Base-by-base conservation (phyloP, 2,329 filamentous ascomycete genomes). In the Trichoderma citrinoviride region DNA sequence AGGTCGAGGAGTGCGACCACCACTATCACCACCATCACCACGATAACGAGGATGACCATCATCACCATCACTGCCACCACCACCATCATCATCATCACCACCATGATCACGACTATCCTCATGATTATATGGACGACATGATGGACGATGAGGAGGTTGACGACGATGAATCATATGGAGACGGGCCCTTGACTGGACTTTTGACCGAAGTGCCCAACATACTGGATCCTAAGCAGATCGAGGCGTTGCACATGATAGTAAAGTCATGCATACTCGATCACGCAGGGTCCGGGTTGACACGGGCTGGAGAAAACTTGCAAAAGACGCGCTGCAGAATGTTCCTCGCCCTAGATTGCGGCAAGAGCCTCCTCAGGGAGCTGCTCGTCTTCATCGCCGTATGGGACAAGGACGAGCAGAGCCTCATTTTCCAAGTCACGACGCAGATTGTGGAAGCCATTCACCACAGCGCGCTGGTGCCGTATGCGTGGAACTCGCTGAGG, bases 351-450 rank as follows among this genome's bases (percentile, higher is more conserved):
- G 93, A 97, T 73, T 96, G 92, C 67, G 94, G 94, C 3, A 89
- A 93, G 70, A 97, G 96, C 73, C 81, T 98, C 4, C 82, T 98
- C 1, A 85, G 94, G 64, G 94, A 98, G 76, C 86, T 98, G 72
- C 82, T 98, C 49, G 96, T 98, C 65, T 97, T 97, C 75, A 96
- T 97, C 68, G 94, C 94, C 5, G 93, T 96, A 8, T 98, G 94
- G 94, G 94, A 97, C 73, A 88, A 97, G 71, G 90, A 92, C 46
- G 93, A 98, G 75, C 90, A 94, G 66, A 93, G 96, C 67, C 86
- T 97, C 43, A 97, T 97, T 73, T 97, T 97, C 81, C 94, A 97
- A 75, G 92, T 97, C 75, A 97, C 96, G 77, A 90, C 93, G 50
- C 93, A 97, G 77, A 97, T 98, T 66, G 92, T 97, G 78, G 92